Evolutionary conservation across 352 stramenopile genomes (phyloP).

Genomic region (Globisporangium carolinianum): DNA sequence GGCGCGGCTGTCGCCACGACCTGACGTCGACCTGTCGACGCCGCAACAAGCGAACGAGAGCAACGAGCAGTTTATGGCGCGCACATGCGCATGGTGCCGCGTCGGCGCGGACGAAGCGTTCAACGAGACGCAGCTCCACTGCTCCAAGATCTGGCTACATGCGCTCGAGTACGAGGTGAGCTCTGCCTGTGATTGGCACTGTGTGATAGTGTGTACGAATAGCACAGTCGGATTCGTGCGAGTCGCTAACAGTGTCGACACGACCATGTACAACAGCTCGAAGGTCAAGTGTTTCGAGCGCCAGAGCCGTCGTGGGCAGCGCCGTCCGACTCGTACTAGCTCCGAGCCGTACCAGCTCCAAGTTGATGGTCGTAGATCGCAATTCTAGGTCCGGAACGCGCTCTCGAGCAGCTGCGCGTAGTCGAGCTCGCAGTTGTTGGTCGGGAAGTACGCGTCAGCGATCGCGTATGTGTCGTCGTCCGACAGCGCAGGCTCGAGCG

Average conservation of each 20-base stretch:
- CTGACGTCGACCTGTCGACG: slow-evolving; percentile 49
- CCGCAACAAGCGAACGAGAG: slow-evolving; percentile 49
- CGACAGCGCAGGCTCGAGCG: slow-evolving; percentile 45
- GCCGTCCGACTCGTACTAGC: slow-evolving; percentile 33
- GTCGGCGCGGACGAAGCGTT: slow-evolving; percentile 58
- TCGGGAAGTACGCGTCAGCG: slow-evolving; percentile 66
- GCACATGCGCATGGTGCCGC: slow-evolving; percentile 75
- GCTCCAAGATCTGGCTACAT: slow-evolving; percentile 82
- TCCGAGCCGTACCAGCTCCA: background rate
- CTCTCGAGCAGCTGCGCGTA: slow-evolving; percentile 62
- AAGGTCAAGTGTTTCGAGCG: slow-evolving; percentile 51
- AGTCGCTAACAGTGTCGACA: background rate
- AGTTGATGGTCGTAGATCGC: no score
- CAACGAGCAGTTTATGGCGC: slow-evolving; percentile 66
- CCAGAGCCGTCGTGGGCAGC: slow-evolving; percentile 57
- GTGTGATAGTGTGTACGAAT: background rate
- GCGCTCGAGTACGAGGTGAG: slow-evolving; percentile 83
- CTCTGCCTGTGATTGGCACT: background rate
- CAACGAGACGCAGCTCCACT: slow-evolving; percentile 83
- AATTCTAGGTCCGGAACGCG: slow-evolving; percentile 36
- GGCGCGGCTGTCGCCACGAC: slow-evolving; percentile 18
- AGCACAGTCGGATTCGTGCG: no score
- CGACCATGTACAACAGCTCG: slow-evolving; percentile 30
- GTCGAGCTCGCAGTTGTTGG: slow-evolving; percentile 58
- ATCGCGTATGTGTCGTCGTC: slow-evolving; percentile 74